Conservation (phyloP, 345 rosid species). For the Rhodomyrtus tomentosa region DNA sequence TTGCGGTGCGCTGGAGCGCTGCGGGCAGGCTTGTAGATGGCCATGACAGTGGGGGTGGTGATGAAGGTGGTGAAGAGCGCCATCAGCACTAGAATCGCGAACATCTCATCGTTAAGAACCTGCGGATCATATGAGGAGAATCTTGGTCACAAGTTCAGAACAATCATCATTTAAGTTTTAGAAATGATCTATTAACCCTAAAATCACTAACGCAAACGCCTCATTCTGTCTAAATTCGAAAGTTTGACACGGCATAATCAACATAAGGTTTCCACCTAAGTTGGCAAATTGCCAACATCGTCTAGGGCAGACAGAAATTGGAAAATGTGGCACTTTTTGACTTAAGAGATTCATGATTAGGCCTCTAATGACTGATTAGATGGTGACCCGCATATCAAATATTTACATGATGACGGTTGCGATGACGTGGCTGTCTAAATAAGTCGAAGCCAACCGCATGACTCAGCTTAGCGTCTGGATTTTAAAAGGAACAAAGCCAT, state of each 20-base stretch:
- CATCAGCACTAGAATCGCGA: conserved; percentile 74
- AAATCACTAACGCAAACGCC: background rate
- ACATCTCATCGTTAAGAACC: conserved; percentile 78
- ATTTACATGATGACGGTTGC: background rate
- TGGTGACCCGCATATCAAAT: background rate
- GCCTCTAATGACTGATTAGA: background rate
- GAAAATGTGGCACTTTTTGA: background rate
- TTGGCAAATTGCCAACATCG: background rate
- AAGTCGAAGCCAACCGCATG: background rate
- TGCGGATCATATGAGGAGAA: background rate
- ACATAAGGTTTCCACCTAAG: background rate
- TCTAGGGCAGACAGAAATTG: background rate
- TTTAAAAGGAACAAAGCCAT: background rate
- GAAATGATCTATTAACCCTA: background rate
- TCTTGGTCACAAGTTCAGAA: background rate
- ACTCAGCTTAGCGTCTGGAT: background rate
- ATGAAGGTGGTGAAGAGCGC: conserved; percentile 85
- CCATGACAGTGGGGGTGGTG: conserved; percentile 68
- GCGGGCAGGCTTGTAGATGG: conserved; percentile 58
- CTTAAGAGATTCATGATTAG: background rate
- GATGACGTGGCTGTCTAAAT: too few species aligned
- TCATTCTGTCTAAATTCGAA: background rate
- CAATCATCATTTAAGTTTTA: background rate
- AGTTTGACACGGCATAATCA: background rate
- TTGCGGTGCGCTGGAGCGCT: conserved; percentile 24